Conservation (phyloP, 805 yeast species). For the Kregervanrija delftensis region DNA sequence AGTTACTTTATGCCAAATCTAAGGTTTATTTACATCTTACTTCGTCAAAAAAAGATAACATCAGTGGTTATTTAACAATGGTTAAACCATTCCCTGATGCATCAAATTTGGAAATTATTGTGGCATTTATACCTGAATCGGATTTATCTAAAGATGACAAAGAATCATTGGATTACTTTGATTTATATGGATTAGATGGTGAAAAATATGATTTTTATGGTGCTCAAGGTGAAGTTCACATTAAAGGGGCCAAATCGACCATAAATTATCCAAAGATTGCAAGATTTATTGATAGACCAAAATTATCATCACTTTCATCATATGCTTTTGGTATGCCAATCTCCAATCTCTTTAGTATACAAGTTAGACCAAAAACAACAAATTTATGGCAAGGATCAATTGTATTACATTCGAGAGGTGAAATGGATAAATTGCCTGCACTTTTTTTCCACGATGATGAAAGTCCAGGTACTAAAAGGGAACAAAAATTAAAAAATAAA, state of each 20-base stretch:
- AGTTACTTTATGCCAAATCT: slow-evolving; percentile 49
- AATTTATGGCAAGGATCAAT: slow-evolving; percentile 94
- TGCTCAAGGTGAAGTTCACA: slow-evolving; percentile 9
- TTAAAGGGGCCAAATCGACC: slow-evolving; percentile 14
- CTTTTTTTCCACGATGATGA: slow-evolving; percentile 91
- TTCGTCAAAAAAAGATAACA: slow-evolving; percentile 62
- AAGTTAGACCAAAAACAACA: slow-evolving; percentile 72
- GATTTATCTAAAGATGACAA: slow-evolving; percentile 24
- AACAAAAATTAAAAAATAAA: slow-evolving; percentile 51
- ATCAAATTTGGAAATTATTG: slow-evolving; percentile 46
- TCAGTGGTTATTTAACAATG: slow-evolving; percentile 70
- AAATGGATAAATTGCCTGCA: slow-evolving; percentile 63
- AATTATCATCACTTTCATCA: slow-evolving; percentile 43
- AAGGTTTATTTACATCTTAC: slow-evolving; percentile 85
- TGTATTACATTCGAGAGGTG: slow-evolving; percentile 59
- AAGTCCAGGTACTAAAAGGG: slow-evolving; percentile 62
- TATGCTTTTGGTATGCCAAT: slow-evolving; percentile 66
- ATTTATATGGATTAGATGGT: slow-evolving; percentile 31
- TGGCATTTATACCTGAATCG: slow-evolving; percentile 67
- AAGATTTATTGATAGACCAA: slow-evolving; percentile 44
- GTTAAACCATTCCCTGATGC: slow-evolving; percentile 43
- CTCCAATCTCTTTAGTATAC: slow-evolving; percentile 64
- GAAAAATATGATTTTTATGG: slow-evolving; percentile 19
- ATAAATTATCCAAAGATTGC: slow-evolving; percentile 19
- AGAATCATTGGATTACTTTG: slow-evolving; percentile 30